A percentile compares a stretch with the other conserved stretches of the same genome.
Evolutionary conservation across 139 green algal genomes (phyloP).

Genomic region (Closterium sp.): DNA sequence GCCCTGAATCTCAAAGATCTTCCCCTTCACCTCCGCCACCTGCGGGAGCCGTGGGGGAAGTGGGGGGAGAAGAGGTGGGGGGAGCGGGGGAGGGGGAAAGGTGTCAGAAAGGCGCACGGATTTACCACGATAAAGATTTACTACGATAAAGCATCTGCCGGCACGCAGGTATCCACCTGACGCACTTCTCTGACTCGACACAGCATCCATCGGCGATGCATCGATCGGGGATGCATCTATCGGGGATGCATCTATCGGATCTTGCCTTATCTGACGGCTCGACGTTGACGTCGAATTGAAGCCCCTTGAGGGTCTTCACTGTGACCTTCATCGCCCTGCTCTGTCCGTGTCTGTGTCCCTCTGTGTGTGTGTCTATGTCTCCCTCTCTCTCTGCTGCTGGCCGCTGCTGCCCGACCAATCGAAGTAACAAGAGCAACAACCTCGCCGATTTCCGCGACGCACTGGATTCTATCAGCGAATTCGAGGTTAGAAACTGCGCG

Average conservation of each 20-base stretch:
- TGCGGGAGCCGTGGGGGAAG: conserved; percentile 36
- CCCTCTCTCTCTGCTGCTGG: too few species aligned
- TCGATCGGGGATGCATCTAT: not conserved
- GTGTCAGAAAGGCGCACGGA: not conserved
- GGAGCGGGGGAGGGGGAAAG: not conserved
- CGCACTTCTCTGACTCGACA: conserved; percentile 51
- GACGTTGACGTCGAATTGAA: conserved; percentile 73
- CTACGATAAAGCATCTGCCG: conserved; percentile 65
- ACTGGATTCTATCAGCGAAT: too few species aligned
- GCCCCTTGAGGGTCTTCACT: conserved; percentile 80
- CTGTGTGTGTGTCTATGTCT: too few species aligned
- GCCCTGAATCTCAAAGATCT: conserved; percentile 62
- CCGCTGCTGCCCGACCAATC: too few species aligned
- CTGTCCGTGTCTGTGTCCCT: too few species aligned
- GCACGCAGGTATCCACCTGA: conserved; percentile 57
- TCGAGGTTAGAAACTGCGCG: too few species aligned
- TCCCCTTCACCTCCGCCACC: conserved; percentile 69
- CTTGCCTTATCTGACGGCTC: conserved; percentile 68
- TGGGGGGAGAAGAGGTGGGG: not conserved
- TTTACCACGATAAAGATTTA: not conserved
- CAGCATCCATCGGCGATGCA: not conserved
- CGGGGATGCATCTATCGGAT: not conserved
- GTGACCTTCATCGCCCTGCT: conserved; percentile 77
- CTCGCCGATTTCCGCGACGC: too few species aligned
- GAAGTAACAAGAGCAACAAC: too few species aligned